Evolutionary conservation across 2,329 filamentous ascomycete genomes (phyloP).

Genomic region (Colletotrichum tamarilloi): DNA sequence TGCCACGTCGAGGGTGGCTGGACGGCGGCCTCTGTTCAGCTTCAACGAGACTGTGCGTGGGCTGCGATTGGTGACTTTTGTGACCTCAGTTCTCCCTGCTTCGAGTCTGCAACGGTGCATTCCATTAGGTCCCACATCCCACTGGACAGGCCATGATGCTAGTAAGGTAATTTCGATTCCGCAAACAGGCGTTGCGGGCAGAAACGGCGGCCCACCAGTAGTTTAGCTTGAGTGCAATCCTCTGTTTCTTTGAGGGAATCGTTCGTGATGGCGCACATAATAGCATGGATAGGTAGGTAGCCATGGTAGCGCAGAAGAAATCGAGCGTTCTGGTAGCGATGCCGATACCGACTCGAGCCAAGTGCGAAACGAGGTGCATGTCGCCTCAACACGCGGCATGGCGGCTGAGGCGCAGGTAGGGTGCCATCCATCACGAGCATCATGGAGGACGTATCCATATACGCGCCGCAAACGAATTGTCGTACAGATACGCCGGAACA

Average conservation of each 20-base stretch:
- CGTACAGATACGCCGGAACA: not conserved
- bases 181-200: constrained; percentile 3
- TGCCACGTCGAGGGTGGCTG: constrained; percentile 16
- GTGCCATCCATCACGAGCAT: not conserved
- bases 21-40: constrained; percentile 16
- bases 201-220: not conserved
- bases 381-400: constrained; percentile 13
- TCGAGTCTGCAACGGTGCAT: constrained; percentile 32
- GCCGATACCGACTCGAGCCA: not conserved
- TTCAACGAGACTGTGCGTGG: not conserved
- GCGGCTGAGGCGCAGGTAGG: not conserved
- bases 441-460: not conserved
- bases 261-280: not conserved
- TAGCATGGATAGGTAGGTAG: not conserved
- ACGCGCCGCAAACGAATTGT: constrained; percentile 10
- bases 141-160: not conserved
- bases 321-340: not conserved
- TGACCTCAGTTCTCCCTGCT: not conserved
- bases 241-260: not conserved
- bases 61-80: not conserved
- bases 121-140: constrained; percentile 20
- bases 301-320: not conserved
- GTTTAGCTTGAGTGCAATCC: too few relatives aligned
- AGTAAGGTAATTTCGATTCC: not conserved
- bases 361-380: constrained; percentile 10